phyloP scores from a whole-genome alignment of 768 basidiomycete species.

The Termitomyces sp. region DNA sequence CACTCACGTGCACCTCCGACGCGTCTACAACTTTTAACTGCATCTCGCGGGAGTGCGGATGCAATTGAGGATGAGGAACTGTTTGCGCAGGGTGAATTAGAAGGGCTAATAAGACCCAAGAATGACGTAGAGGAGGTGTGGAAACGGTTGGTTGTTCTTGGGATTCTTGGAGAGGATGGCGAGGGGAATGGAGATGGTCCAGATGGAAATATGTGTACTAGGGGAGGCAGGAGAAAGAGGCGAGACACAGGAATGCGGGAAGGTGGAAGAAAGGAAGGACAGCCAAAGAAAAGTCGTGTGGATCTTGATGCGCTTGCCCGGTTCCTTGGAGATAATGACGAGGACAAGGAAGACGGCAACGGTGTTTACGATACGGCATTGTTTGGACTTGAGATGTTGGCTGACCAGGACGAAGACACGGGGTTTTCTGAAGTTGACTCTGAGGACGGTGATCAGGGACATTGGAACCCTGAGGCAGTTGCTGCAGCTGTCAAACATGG shows the following conservation, averaged over 20 bases:
- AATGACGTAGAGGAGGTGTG: conserved; percentile 41
- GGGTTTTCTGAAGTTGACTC: conserved; percentile 7
- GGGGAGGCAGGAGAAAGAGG: background rate
- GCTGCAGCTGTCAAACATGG: background rate
- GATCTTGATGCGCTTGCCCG: conserved; percentile 53
- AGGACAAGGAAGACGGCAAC: conserved; percentile 6
- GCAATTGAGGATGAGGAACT: conserved; percentile 66
- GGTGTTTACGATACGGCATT: conserved; percentile 5
- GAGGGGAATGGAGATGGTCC: conserved; percentile 12
- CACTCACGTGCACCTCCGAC: conserved; percentile 38
- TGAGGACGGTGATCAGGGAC: conserved; percentile 8
- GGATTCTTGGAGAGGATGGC: conserved; percentile 26
- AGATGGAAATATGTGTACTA: conserved; percentile 5
- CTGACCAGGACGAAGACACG: conserved; percentile 6
- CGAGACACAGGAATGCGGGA: background rate
- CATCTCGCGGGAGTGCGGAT: conserved; percentile 45
- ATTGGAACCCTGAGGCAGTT: background rate
- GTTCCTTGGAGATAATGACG: conserved; percentile 35
- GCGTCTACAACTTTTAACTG: conserved; percentile 60
- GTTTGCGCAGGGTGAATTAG: conserved; percentile 65
- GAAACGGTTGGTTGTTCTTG: conserved; percentile 28
- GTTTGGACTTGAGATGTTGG: conserved; percentile 13
- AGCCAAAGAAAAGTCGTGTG: conserved; percentile 33
- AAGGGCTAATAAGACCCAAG: conserved; percentile 50
- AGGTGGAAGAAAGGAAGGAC: conserved; percentile 3